Percentiles rank a stretch among this genome's conserved stretches.
These are phyloP conservation scores for Geotrichum australiense DNA, from an alignment of 1,139 yeast genomes.

Conservation along the genomic window DNA sequence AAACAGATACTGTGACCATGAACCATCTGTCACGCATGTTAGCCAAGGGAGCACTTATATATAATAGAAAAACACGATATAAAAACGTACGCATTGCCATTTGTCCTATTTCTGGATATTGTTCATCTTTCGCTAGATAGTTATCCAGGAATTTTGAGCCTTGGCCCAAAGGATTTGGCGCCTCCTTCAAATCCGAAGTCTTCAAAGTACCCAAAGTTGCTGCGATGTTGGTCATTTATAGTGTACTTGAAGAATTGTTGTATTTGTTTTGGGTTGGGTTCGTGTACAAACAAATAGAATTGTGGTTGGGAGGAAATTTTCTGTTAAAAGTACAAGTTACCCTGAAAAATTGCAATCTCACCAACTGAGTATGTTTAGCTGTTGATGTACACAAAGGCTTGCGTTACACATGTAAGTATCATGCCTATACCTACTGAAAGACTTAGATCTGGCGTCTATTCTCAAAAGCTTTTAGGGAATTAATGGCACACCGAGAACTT, in stretches of 20 bases:
- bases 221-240: conserved; percentile 1
- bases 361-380: background rate
- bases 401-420: too few species aligned
- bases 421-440: too few species aligned
- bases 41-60: background rate
- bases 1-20: conserved; percentile 26
- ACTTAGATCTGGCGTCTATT: too few species aligned
- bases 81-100: conserved; percentile 27
- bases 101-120: conserved; percentile 37
- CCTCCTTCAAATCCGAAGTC: conserved; percentile 16
- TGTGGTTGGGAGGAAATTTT: background rate
- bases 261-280: background rate
- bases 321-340: background rate
- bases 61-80: background rate
- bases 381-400: background rate
- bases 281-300: background rate
- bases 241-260: background rate
- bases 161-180: conserved; percentile 27
- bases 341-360: background rate
- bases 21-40: conserved; percentile 21
- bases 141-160: conserved; percentile 34
- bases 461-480: too few species aligned
- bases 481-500: too few species aligned
- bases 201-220: conserved; percentile 13
- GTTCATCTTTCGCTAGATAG: conserved; percentile 33